Percentiles rank a stretch among this genome's conserved stretches.
Evolutionary conservation across 345 rosid genomes (phyloP).

Genomic region (Arabis alpina): DNA sequence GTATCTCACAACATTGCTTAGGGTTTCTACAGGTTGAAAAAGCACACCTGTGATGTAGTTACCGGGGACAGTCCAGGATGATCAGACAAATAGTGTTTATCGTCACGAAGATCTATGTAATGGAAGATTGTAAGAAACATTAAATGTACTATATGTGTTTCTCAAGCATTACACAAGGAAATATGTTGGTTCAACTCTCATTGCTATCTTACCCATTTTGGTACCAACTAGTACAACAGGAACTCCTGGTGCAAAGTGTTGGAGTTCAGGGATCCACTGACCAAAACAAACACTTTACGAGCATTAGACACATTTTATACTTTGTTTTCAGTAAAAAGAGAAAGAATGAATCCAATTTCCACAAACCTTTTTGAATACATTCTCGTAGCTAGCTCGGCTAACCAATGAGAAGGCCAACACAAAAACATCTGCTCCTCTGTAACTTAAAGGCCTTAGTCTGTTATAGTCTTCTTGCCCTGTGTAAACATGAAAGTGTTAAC

Average conservation of each 20-base stretch:
- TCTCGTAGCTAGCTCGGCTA: constrained; percentile 86
- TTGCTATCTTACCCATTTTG: constrained; percentile 62
- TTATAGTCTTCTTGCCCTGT: constrained; percentile 94
- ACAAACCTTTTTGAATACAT: constrained; percentile 76
- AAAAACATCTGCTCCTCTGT: constrained; percentile 87
- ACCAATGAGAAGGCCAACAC: constrained; percentile 85
- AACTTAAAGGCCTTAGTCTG: constrained; percentile 85
- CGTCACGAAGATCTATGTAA: constrained; percentile 81
- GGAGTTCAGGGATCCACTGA: constrained; percentile 94
- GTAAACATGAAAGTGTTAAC: constrained; percentile 9
- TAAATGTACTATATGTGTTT: not conserved
- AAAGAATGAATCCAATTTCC: not conserved
- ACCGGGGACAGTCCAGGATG: constrained; percentile 88
- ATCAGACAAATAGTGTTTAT: constrained; percentile 79
- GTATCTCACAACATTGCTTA: not conserved
- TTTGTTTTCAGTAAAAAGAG: not conserved
- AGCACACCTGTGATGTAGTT: constrained; percentile 73
- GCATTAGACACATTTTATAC: constrained; percentile 28
- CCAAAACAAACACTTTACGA: constrained; percentile 32
- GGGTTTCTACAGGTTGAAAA: not conserved
- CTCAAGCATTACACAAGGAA: not conserved
- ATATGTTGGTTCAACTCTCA: not conserved
- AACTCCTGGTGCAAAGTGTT: constrained; percentile 76
- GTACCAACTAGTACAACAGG: constrained; percentile 83
- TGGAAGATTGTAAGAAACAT: constrained; percentile 18